Conservation (phyloP, 192 early-diverging fungal genomes). For the Umbelopsis sp. region DNA sequence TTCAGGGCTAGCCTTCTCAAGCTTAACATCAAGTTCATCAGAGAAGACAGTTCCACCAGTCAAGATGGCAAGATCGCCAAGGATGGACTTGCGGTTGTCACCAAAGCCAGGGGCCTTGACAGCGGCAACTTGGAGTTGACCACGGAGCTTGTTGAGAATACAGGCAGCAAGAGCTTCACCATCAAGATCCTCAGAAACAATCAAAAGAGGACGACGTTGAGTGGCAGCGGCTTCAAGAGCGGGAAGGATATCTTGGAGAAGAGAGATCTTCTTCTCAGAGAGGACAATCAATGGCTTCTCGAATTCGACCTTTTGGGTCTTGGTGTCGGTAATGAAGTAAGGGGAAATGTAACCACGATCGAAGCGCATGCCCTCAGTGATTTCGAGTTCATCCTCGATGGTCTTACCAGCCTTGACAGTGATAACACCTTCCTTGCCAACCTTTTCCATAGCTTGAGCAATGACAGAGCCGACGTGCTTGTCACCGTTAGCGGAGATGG, state of each 20-base stretch:
- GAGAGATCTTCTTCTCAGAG: conserved; percentile 98
- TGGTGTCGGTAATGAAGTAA: conserved; percentile 99
- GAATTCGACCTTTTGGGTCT: conserved; percentile 98
- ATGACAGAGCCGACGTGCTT: conserved; percentile 94
- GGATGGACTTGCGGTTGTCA: conserved; percentile 99
- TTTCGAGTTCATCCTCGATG: conserved; percentile 97
- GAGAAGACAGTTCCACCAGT: conserved; percentile 97
- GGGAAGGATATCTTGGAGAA: conserved; percentile 94
- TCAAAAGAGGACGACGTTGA: conserved; percentile 94
- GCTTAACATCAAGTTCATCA: conserved; percentile 95
- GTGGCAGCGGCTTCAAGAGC: conserved; percentile 93
- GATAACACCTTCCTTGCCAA: conserved; percentile 99
- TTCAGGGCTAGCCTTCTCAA: conserved; percentile 92
- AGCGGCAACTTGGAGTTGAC: conserved; percentile 93
- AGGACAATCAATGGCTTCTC: conserved; percentile 99
- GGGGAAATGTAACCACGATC: conserved; percentile 99
- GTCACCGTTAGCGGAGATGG: conserved; percentile 99
- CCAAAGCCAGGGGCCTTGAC: conserved; percentile 99
- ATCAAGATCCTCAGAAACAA: conserved; percentile 98
- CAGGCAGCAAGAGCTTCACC: conserved; percentile 99
- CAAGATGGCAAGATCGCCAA: conserved; percentile 96
- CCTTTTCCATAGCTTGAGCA: conserved; percentile 99
- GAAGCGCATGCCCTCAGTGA: conserved; percentile 99
- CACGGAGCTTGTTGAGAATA: conserved; percentile 99
- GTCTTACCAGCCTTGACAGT: conserved; percentile 99